Conservation (phyloP, 768 basidiomycete species). For the Trametes punicea region DNA sequence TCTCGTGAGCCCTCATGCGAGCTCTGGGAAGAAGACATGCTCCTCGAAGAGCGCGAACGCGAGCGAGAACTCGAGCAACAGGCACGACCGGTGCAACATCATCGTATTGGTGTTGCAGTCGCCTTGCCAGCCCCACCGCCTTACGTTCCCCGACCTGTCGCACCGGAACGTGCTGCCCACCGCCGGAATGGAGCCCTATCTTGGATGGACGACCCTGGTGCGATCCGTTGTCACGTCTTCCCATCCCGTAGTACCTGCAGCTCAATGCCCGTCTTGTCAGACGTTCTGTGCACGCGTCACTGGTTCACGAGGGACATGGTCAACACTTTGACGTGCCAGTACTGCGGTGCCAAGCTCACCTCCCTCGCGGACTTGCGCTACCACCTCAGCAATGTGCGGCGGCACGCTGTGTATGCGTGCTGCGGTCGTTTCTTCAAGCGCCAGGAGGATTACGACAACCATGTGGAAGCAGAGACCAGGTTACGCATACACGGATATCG, state of each 20-base stretch:
- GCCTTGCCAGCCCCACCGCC: conserved; percentile 2
- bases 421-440: conserved; percentile 30
- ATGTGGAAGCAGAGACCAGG: conserved; percentile 1
- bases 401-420: conserved; percentile 28
- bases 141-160: background rate
- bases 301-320: conserved; percentile 27
- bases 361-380: conserved; percentile 28
- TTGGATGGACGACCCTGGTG: conserved; percentile 25
- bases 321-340: conserved; percentile 24
- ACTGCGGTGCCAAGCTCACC: conserved; percentile 25
- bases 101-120: background rate
- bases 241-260: background rate
- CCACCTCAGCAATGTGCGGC: conserved; percentile 23
- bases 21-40: conserved; percentile 38
- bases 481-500: conserved; percentile 1
- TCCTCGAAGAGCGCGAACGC: conserved; percentile 33
- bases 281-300: conserved; percentile 20
- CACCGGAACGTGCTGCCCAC: background rate
- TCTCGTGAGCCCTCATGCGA: conserved; percentile 34
- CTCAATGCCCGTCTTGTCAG: background rate
- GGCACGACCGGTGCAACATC: background rate
- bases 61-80: conserved; percentile 22
- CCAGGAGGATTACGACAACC: conserved; percentile 23
- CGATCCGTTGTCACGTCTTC: background rate
- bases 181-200: background rate